Conservation (phyloP, 495 filamentous ascomycete species). For the Xylaria curta region DNA sequence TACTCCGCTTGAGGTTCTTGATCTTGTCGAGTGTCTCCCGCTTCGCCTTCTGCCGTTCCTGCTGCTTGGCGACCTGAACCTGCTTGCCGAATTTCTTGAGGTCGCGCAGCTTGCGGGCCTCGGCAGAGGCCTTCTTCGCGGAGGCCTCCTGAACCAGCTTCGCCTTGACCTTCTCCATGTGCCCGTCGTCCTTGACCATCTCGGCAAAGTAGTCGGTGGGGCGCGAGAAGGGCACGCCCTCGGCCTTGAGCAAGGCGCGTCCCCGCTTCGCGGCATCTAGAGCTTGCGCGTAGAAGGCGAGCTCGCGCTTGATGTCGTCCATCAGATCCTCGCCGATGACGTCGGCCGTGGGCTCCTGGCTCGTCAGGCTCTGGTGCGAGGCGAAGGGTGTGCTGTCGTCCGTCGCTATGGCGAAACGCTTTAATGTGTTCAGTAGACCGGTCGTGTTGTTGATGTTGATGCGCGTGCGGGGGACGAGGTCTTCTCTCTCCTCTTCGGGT, state of each 20-base stretch:
- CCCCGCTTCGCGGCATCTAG: slow-evolving; percentile 77
- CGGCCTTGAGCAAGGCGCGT: slow-evolving; percentile 75
- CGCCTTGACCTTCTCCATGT: slow-evolving; percentile 94
- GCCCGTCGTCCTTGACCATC: slow-evolving; percentile 98
- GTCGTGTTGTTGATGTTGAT: slow-evolving; percentile 97
- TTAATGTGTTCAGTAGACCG: slow-evolving; percentile 76
- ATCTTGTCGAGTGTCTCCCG: slow-evolving; percentile 92
- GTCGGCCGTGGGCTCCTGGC: slow-evolving; percentile 54
- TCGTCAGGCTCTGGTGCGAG: slow-evolving; percentile 60
- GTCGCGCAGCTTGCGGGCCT: slow-evolving; percentile 90
- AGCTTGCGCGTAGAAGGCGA: slow-evolving; percentile 92
- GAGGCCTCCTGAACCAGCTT: slow-evolving; percentile 93
- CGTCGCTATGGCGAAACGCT: slow-evolving; percentile 74
- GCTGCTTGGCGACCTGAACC: slow-evolving; percentile 94
- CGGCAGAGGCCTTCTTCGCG: slow-evolving; percentile 86
- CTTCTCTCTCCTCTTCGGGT: slow-evolving; percentile 46
- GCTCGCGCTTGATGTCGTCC: slow-evolving; percentile 87
- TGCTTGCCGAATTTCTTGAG: slow-evolving; percentile 99
- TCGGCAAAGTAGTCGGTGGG: slow-evolving; percentile 97
- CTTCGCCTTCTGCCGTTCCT: slow-evolving; percentile 91
- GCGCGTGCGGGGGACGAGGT: slow-evolving; percentile 84
- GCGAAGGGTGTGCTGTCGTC: slow-evolving; percentile 57
- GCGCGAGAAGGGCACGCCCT: slow-evolving; percentile 82
- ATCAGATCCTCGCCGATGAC: slow-evolving; percentile 70
- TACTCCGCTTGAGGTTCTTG: slow-evolving; percentile 90